Evolutionary conservation across 73 alveolate genomes (phyloP), one percentile per base, ranked within the genome.

Genomic region (Symbiodinium natans): DNA sequence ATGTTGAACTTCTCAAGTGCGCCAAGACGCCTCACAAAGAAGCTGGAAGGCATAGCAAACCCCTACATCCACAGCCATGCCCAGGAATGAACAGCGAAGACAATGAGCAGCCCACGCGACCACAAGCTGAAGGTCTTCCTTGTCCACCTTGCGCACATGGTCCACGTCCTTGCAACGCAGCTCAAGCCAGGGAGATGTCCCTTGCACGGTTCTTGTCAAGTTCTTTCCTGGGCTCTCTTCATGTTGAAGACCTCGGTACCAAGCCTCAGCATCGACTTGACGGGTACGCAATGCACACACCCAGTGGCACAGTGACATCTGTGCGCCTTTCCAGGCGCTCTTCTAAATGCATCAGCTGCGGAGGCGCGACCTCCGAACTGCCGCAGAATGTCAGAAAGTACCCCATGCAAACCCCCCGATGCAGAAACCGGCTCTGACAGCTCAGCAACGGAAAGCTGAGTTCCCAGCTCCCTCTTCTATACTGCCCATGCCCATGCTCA

Each of bases 311-410:
- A n/a, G 1, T n/a, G n/a, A n/a, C n/a, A n/a, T n/a, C n/a, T n/a
- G n/a, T n/a, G n/a, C 1, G 89, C 97, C 97, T 90, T 56, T 90
- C 97, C 42, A 90, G 40, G 52, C 97, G 97, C 54, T 90, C 97
- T 38, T 90, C 97, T 25, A 90, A 10, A 8, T n/a, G 75, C 87
- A 90, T 68, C 89, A 90, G 77, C 54, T 90, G 97, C 19, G 97
- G 97, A 19, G 40, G 54, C 15, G 52, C 52, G n/a, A 89, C 95
- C 95, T 89, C 33, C 33, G 9, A n/a, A 75, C 29, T 11, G 34
- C 41, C 21, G 42, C n/a, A 34, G 13, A 27, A 6, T 9, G 31
- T 63, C 80, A 9, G 11, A n/a, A n/a, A n/a, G n/a, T n/a, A n/a
- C n/a, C n/a, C n/a, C n/a, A n/a, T n/a, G n/a, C 59, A 46, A 46